phyloP scores from a whole-genome alignment of 1,284 basidiomycete species.

The Papiliotrema fonsecae region DNA sequence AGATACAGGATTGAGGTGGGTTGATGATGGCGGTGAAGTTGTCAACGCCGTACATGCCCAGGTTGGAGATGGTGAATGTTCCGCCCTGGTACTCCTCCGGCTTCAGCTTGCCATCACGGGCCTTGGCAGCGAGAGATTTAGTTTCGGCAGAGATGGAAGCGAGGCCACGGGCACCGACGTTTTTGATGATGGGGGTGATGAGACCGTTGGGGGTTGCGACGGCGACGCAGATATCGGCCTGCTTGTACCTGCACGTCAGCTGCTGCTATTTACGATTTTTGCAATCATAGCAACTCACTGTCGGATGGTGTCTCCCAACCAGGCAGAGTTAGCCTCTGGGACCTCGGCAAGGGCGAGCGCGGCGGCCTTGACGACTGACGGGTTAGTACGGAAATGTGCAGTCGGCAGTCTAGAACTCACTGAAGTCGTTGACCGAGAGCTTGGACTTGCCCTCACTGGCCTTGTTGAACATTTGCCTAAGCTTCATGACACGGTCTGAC shows the following conservation, averaged over 20 bases:
- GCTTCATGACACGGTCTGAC: slow-evolving; percentile 73
- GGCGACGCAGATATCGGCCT: slow-evolving; percentile 93
- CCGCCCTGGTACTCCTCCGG: slow-evolving; percentile 98
- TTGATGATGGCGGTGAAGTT: slow-evolving; percentile 99
- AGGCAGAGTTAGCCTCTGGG: slow-evolving; percentile 95
- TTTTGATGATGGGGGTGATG: slow-evolving; percentile 96
- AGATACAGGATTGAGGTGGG: slow-evolving; percentile 94
- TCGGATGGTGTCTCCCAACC: slow-evolving; percentile 93
- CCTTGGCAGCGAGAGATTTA: slow-evolving; percentile 89
- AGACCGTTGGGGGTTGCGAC: slow-evolving; percentile 94
- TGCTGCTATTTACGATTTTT: background rate
- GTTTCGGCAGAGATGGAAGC: slow-evolving; percentile 87
- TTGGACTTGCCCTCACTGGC: slow-evolving; percentile 75
- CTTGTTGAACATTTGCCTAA: slow-evolving; percentile 91
- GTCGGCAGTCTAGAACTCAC: slow-evolving; percentile 19
- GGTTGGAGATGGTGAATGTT: slow-evolving; percentile 97
- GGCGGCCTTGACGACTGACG: slow-evolving; percentile 77
- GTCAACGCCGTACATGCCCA: slow-evolving; percentile 94
- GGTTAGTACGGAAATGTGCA: background rate
- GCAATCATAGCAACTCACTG: slow-evolving; percentile 59
- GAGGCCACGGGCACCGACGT: slow-evolving; percentile 86
- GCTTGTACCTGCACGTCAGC: slow-evolving; percentile 67
- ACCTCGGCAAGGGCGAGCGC: slow-evolving; percentile 88
- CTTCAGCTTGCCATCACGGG: slow-evolving; percentile 91
- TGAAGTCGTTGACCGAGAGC: slow-evolving; percentile 96